Conservation (phyloP, 2,329 filamentous ascomycete species). For the Fusarium concolor region DNA sequence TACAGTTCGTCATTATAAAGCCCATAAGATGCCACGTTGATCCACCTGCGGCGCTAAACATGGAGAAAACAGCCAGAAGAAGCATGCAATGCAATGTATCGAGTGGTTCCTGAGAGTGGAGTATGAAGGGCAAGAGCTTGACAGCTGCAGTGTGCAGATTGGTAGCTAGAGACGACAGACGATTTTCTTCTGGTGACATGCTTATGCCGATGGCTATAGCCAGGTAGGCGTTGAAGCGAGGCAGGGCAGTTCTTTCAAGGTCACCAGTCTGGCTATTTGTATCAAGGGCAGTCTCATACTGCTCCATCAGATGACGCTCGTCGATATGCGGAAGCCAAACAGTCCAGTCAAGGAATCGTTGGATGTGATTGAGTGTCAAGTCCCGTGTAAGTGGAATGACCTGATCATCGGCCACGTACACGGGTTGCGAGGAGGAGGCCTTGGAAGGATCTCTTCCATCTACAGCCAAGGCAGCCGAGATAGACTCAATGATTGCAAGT, state of each 20-base stretch:
- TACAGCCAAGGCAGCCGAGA: constrained; percentile 18
- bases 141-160: constrained; percentile 10
- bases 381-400: background rate
- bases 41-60: constrained; percentile 16
- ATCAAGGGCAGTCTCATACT: constrained; percentile 3
- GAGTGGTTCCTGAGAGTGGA: constrained; percentile 1
- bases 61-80: background rate
- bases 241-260: background rate
- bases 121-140: background rate
- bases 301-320: background rate
- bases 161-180: background rate
- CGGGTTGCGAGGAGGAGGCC: background rate
- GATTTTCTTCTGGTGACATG: constrained; percentile 9
- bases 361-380: background rate
- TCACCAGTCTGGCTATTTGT: fast-evolving
- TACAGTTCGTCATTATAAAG: constrained; percentile 17
- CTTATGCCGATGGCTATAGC: constrained; percentile 14
- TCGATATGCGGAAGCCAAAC: constrained; percentile 17
- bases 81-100: constrained; percentile 26
- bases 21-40: constrained; percentile 23
- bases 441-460: constrained; percentile 18
- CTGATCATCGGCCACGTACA: background rate
- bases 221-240: constrained; percentile 18
- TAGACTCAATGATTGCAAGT: constrained; percentile 11
- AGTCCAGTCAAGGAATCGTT: constrained; percentile 3